Base-by-base conservation (phyloP, 2,329 filamentous ascomycete genomes). In the Aureobasidium sp. region DNA sequence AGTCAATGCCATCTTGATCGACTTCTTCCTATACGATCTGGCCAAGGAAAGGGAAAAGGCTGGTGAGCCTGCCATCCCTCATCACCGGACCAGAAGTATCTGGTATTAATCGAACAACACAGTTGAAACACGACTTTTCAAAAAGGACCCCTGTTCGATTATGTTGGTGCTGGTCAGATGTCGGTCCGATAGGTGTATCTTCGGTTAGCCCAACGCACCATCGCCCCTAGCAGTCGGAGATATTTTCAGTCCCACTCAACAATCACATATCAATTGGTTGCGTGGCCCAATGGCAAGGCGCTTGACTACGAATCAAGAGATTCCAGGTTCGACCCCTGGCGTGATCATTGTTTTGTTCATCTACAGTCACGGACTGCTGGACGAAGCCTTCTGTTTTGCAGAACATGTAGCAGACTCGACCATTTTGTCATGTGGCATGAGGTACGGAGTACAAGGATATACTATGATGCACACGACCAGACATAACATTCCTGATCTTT, bases 1-100 rank as follows among this genome's bases (percentile, higher is more conserved):
- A 16, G 74, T 88, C 65, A 99, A 99, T 72, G 92, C 94, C 30
- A 90, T 97, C 42, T 75, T 99, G 68, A 94, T 99, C 65, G 94
- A 99, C 74, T 99, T 97, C 76, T 96, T 97, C 74, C 78, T 99
- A 61, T 99, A 99, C 72, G 94, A 99, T 76, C 85, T 88, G 21
- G 91, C 94, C 77, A 99, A 97, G 74, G 88, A 91, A 70, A 74
- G 89, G 71, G 93, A 97, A 73, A 69, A 68, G 34, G 72, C 71
- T 71, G 64, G 78, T 77, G 64, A 71, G 80, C 70, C 79, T 77
- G 64, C 69, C 44, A 83, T 91, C 64, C 90, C 90, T 5, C 91
- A 96, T 75, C 92, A 97, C 75, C 82, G 92, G 65, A 96, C 92
- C 47, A 84, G 92, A 72, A 95, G 91, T 70, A 96, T 97, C 64